Conservation (phyloP, 2,329 filamentous ascomycete species). For the Beauveria australis region DNA sequence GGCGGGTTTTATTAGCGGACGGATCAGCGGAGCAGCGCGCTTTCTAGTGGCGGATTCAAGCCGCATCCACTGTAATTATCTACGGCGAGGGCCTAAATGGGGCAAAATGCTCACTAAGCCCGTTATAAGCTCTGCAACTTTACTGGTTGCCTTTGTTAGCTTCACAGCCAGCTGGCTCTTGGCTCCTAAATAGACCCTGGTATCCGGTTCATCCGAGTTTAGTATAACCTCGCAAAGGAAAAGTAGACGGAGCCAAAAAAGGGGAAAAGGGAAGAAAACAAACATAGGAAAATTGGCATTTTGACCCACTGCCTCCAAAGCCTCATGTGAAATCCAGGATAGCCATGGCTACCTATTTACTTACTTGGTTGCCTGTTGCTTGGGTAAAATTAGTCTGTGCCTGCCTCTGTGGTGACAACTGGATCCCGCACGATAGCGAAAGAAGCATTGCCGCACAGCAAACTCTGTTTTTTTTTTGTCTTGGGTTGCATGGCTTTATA, state of each 20-base stretch:
- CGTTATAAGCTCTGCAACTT: neutral
- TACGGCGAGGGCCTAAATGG: neutral
- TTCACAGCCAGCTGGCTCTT: neutral
- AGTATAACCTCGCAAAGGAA: neutral
- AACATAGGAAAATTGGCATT: neutral
- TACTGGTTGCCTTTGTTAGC: neutral
- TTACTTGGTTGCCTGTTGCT: neutral
- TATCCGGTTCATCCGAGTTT: conserved; percentile 2
- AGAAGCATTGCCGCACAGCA: neutral
- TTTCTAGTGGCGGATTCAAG: neutral
- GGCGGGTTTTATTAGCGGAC: neutral
- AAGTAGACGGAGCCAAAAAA: neutral
- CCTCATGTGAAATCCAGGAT: neutral
- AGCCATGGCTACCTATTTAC: neutral
- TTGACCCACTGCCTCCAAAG: neutral
- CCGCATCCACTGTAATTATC: conserved; percentile 1
- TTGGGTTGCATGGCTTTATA: neutral
- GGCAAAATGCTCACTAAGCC: neutral
- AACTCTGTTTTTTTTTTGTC: neutral
- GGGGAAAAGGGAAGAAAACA: neutral
- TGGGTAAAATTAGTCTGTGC: neutral
- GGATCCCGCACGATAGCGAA: neutral
- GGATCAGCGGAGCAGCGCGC: neutral
- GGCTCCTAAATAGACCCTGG: neutral
- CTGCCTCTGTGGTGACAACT: too few relatives aligned